Conservation (phyloP, 306 rosid species). For the Cucurbita moschata region DNA sequence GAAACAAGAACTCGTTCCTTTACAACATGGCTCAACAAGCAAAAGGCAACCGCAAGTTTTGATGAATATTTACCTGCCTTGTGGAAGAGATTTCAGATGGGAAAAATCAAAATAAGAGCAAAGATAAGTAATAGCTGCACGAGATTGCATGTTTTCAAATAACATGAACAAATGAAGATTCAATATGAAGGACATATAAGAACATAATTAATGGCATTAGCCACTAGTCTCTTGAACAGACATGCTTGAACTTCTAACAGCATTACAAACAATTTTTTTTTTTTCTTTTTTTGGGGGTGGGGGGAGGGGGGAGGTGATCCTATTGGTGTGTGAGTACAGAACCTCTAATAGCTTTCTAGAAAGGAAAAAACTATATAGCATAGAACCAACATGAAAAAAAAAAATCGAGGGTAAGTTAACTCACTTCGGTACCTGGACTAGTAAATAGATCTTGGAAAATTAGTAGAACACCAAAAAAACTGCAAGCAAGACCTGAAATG, state of each 20-base stretch:
- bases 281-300: too few relatives aligned
- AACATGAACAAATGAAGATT: neutral
- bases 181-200: neutral
- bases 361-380: too few relatives aligned
- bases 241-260: too few relatives aligned
- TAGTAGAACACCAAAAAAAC: constrained; percentile 72
- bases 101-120: too few relatives aligned
- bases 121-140: neutral
- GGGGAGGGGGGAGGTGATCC: too few relatives aligned
- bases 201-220: neutral
- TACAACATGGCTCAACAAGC: constrained; percentile 1
- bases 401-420: constrained; percentile 7
- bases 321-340: too few relatives aligned
- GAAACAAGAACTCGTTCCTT: constrained; percentile 7
- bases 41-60: neutral
- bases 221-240: neutral
- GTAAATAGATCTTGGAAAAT: constrained; percentile 44
- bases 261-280: too few relatives aligned
- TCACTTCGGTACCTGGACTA: constrained; percentile 36
- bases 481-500: constrained; percentile 66
- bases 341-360: too few relatives aligned
- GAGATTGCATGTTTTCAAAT: neutral
- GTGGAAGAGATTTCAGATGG: constrained; percentile 2
- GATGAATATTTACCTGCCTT: constrained; percentile 5
- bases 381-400: too few relatives aligned